These are phyloP conservation scores for Ambrosia artemisiifolia DNA, from an alignment of 129 eudicot species.

Conservation along the genomic window DNA sequence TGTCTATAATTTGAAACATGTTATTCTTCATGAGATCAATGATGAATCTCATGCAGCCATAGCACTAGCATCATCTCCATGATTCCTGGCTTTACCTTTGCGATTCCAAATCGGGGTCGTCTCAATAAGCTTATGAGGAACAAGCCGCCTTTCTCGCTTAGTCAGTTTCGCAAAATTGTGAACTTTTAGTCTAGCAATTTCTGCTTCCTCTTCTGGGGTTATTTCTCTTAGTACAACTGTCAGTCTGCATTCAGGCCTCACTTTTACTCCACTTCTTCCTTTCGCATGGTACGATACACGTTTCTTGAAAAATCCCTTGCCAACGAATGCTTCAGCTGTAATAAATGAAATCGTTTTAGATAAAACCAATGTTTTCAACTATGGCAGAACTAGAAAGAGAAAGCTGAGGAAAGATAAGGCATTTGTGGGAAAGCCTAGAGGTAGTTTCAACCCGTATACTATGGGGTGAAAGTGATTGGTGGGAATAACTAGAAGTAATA, in stretches of 20 bases:
- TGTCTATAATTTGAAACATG: slow-evolving; percentile 8
- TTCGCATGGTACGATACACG: slow-evolving; percentile 62
- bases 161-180: slow-evolving; percentile 63
- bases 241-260: slow-evolving; percentile 77
- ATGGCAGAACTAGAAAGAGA: no score
- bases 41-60: slow-evolving; percentile 37
- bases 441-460: no score
- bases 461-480: no score
- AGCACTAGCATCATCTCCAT: slow-evolving; percentile 17
- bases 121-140: slow-evolving; percentile 85
- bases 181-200: slow-evolving; percentile 72
- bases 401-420: no score
- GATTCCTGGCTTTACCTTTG: slow-evolving; percentile 50
- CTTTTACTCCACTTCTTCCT: slow-evolving; percentile 65
- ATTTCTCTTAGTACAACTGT: slow-evolving; percentile 83
- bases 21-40: slow-evolving; percentile 16
- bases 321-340: slow-evolving; percentile 92
- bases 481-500: not conserved
- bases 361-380: not conserved
- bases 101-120: slow-evolving; percentile 85
- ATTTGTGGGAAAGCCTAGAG: no score
- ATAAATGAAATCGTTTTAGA: not conserved
- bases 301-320: slow-evolving; percentile 73
- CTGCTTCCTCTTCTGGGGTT: slow-evolving; percentile 85
- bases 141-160: slow-evolving; percentile 66